A percentile compares a stretch with the other conserved stretches of the same genome.
phyloP scores from a whole-genome alignment of 805 yeast species.

The Wickerhamiella hasegawae region DNA sequence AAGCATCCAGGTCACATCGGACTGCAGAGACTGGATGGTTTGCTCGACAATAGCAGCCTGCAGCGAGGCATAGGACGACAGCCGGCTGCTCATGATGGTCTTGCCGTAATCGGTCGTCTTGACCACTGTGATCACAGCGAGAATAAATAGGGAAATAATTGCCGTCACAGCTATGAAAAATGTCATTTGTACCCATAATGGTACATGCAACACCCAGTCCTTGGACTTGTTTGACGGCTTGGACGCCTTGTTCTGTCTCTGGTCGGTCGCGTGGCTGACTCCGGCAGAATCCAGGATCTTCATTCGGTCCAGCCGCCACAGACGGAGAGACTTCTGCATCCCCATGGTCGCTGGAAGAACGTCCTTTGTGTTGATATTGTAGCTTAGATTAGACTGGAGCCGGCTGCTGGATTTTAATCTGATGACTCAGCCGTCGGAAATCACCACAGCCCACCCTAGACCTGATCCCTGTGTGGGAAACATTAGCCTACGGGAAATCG shows the following conservation, averaged over 20 bases:
- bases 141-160: slow-evolving; percentile 7
- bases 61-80: slow-evolving; percentile 11
- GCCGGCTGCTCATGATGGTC: slow-evolving; percentile 8
- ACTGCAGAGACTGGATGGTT: neutral
- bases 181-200: slow-evolving; percentile 12
- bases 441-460: no score
- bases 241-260: no score
- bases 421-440: no score
- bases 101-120: slow-evolving; percentile 7
- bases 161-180: slow-evolving; percentile 9
- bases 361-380: no score
- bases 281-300: neutral
- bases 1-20: slow-evolving; percentile 1
- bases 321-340: no score
- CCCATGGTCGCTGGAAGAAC: no score
- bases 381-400: no score
- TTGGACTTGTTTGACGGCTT: no score
- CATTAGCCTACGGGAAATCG: no score
- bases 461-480: no score
- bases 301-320: neutral
- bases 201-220: slow-evolving; percentile 13
- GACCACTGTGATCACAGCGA: slow-evolving; percentile 7
- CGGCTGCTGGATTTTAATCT: no score
- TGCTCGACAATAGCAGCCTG: slow-evolving; percentile 10
- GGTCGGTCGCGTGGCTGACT: neutral